Base-by-base conservation (phyloP, 2,329 filamentous ascomycete genomes). In the Cryphonectria japonica region DNA sequence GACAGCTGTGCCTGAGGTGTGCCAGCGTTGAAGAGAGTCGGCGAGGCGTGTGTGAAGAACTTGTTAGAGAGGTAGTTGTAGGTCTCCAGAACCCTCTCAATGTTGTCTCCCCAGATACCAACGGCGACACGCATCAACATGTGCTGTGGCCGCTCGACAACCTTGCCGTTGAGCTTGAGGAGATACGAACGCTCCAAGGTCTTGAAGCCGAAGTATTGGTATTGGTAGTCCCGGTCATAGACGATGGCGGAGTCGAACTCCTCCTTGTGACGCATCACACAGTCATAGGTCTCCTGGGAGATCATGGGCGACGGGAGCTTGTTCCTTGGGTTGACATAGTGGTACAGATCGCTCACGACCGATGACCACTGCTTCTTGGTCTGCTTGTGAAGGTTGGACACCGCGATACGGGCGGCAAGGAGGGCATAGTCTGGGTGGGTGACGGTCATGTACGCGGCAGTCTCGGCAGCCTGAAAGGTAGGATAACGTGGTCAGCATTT, bases 191-290 rank as follows among this genome's bases (percentile, higher is more conserved):
- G 92, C 87, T 99, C 96, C 54, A 99, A 87, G 9, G 96, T 99
- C 89, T 99, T 99, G 91, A 99, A 99, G 75, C 96, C 96, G 79
- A 99, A 99, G 86, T 97, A 99, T 86, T 99, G 96, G 87, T 99
- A 99, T 89, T 98, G 98, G 89, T 99, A 99, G 82, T 99, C 96
- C 77, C 96, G 93, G 85, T 99, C 96, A 79, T 98, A 99, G 78
- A 99, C 95, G 81, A 99, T 98, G 78, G 96, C 96, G 60, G 95
- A 98, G 87, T 99, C 97, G 71, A 99, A 89, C 84, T 99, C 96
- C 70, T 97, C 96, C 78, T 94, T 94, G 83, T 99, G 94, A 79
- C 92, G 93, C 93, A 97, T 96, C 75, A 99, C 92, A 74, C 90
- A 94, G 77, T 98, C 93, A 81, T 97, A 97, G 64, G 93, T 97